Conservation (phyloP, 225 moss, liverwort and hornwort genomes). For the Ulota crispa region DNA sequence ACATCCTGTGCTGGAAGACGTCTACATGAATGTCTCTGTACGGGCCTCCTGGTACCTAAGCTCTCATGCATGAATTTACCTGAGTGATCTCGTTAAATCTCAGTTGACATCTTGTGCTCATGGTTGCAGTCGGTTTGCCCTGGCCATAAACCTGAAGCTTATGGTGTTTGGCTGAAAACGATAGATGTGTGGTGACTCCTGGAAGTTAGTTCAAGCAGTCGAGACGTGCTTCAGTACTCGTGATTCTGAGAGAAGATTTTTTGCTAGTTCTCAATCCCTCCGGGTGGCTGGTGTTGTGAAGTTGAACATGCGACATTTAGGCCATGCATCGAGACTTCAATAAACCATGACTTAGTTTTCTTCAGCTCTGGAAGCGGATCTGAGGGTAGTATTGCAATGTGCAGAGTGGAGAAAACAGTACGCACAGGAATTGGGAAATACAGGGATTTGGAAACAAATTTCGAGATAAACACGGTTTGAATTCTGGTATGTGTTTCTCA, state of each 20-base stretch:
- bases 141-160: not conserved
- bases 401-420: conserved; percentile 49
- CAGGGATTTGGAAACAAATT: conserved; percentile 60
- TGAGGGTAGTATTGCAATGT: conserved; percentile 26
- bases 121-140: not conserved
- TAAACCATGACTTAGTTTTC: not conserved
- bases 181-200: not conserved
- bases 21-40: conserved; percentile 76
- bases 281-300: not conserved
- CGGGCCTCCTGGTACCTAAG: conserved; percentile 79
- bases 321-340: not conserved
- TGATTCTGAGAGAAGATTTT: not conserved
- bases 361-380: conserved; percentile 23
- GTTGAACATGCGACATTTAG: conserved; percentile 3
- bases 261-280: not conserved
- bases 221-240: not conserved
- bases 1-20: conserved; percentile 90
- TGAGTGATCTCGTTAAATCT: not conserved
- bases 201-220: not conserved
- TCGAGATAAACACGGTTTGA: conserved; percentile 60
- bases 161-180: not conserved
- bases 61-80: conserved; percentile 40
- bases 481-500: conserved; percentile 40
- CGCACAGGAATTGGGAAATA: conserved; percentile 40
- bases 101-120: not conserved